These are phyloP conservation scores for Onygena corvina DNA, from an alignment of 2,329 filamentous ascomycete species.

Conservation along the genomic window DNA sequence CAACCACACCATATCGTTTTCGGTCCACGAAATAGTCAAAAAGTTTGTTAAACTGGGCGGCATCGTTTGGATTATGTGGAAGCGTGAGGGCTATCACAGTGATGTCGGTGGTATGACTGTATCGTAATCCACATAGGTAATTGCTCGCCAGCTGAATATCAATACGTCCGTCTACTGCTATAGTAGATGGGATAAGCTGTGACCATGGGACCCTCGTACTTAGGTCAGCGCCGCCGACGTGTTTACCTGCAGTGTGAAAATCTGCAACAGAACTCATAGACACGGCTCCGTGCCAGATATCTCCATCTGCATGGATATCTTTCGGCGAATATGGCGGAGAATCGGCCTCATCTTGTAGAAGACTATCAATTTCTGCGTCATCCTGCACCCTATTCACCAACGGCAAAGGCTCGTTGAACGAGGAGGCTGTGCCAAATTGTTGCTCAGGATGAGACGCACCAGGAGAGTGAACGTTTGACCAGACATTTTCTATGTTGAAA, in stretches of 20 bases:
- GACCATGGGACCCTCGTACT: conserved; percentile 56
- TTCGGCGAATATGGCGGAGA: conserved; percentile 75
- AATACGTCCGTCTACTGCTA: conserved; percentile 58
- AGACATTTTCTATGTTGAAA: conserved; percentile 80
- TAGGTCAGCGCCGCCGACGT: conserved; percentile 74
- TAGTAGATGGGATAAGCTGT: conserved; percentile 56
- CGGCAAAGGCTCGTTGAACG: conserved; percentile 15
- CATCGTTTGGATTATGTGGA: conserved; percentile 47
- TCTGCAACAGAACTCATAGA: conserved; percentile 66
- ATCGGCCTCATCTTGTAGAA: conserved; percentile 67
- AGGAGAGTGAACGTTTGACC: conserved; percentile 70
- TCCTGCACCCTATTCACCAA: conserved; percentile 43
- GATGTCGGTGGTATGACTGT: conserved; percentile 70
- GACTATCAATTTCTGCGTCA: conserved; percentile 79
- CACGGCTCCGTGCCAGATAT: conserved; percentile 66
- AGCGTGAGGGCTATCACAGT: conserved; percentile 61
- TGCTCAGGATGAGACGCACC: conserved; percentile 35
- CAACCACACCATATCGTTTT: conserved; percentile 75
- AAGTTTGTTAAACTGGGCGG: conserved; percentile 58
- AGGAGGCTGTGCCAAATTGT: conserved; percentile 29
- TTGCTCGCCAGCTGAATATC: conserved; percentile 71
- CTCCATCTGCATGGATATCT: conserved; percentile 57
- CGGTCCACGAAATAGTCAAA: conserved; percentile 77
- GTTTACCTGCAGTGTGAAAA: conserved; percentile 64
- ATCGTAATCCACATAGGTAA: conserved; percentile 78